Base-by-base conservation (phyloP, 768 basidiomycete species). In the Boletus reticulatus region DNA sequence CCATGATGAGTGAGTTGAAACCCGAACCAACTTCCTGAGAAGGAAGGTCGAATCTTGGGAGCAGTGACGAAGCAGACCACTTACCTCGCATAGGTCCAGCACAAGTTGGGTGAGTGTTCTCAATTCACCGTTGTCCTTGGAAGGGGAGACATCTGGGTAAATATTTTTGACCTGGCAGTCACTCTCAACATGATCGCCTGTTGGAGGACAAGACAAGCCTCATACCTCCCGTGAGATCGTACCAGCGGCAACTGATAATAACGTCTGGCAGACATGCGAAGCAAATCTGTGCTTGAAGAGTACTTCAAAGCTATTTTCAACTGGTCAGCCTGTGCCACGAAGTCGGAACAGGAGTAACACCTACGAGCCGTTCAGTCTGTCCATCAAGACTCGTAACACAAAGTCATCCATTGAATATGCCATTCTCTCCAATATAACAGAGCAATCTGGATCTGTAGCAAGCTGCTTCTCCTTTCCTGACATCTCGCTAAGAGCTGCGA, bases 321-420 rank as follows among this genome's bases (percentile, higher is more conserved):
- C 37, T 24, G 1, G 46, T 54, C 53, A 49, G 37, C 46, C 36
- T 7, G 58, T 55, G 37, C 43, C 36, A 48, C 31, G 52, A 50
- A 53, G 45, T 51, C 46, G 50, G 32, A 55, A 53, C 3, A 17
- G 12, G 32, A 53, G 13, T 22, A 38, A 48, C 49, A 84, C 92
- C 82, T 74, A 98, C 89, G 90, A 92, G 70, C 93, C 94, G 49
- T 82, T 80, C 63, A 99, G 73, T 56, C 86, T 85, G 72, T 97
- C 95, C 54, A 92, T 74, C 57, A 98, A 89, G 7, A 96, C 94
- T 52, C 96, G 80, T 48, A 92, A 80, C n/a, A 90, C 88, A 72
- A 94, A 95, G 71, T 98, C 94, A 67, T 97, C 94, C 90, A 98
- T 94, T 2, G 94, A 94, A 66, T 94, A 82, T 11, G 85, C 67